These are phyloP conservation scores for Colletotrichum karsti DNA, from an alignment of 2,329 filamentous ascomycete species.

Conservation along the genomic window DNA sequence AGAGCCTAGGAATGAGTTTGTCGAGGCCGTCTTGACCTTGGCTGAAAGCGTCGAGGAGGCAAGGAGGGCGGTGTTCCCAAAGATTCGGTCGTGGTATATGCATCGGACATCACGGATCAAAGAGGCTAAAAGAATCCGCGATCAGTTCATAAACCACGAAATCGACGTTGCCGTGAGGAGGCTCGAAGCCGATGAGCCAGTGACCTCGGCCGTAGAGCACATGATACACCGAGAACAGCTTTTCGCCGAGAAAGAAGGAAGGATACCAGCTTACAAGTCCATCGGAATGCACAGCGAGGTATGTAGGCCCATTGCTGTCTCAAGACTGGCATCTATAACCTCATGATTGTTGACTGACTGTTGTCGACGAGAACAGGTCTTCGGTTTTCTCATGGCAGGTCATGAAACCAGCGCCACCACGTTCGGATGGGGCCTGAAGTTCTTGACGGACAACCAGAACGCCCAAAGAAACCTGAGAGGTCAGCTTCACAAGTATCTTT, in stretches of 20 bases:
- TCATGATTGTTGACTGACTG: neutral
- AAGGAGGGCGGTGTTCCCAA: neutral
- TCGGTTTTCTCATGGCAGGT: neutral
- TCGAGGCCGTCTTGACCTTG: neutral
- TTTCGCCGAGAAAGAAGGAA: conserved; percentile 1
- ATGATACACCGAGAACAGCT: conserved; percentile 1
- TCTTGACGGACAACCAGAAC: conserved; percentile 17
- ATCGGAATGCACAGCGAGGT: neutral
- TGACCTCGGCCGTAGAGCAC: neutral
- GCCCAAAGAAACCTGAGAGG: conserved; percentile 32
- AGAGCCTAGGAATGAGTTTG: neutral
- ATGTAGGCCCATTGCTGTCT: neutral
- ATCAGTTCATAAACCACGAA: neutral
- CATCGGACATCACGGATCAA: neutral
- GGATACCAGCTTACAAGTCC: neutral
- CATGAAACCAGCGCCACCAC: neutral
- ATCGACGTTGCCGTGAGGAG: neutral
- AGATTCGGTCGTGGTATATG: neutral
- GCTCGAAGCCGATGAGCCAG: neutral
- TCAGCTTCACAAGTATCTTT: conserved; percentile 26
- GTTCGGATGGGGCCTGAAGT: conserved; percentile 33
- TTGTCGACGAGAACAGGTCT: neutral
- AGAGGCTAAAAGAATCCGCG: neutral
- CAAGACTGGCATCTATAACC: too few species aligned
- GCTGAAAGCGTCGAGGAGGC: neutral